phyloP scores from a whole-genome alignment of 257 asterid species.

The Nicotiana paniculata region DNA sequence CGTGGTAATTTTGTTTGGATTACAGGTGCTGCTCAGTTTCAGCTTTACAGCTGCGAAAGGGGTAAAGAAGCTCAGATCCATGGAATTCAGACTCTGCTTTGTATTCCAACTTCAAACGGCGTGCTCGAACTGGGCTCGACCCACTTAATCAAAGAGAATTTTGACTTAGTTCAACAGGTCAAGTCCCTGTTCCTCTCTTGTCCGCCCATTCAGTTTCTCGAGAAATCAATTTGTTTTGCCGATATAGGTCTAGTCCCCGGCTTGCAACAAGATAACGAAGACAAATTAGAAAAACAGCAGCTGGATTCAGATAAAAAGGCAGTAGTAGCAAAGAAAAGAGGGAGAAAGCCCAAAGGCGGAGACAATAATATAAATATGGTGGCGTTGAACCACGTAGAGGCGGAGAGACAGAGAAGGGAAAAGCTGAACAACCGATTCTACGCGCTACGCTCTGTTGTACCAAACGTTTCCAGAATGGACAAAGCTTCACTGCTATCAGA shows the following conservation, averaged over 20 bases:
- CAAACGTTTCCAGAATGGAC: slow-evolving; percentile 75
- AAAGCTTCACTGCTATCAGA: slow-evolving; percentile 73
- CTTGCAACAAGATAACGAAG: neutral
- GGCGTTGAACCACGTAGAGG: slow-evolving; percentile 64
- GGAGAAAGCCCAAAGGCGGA: slow-evolving; percentile 39
- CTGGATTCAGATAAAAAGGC: slow-evolving; percentile 27
- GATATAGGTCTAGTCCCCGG: slow-evolving; percentile 16
- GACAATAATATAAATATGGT: neutral
- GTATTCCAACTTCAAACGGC: slow-evolving; percentile 53
- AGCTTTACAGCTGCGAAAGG: slow-evolving; percentile 54
- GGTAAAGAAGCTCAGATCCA: slow-evolving; percentile 67
- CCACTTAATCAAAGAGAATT: slow-evolving; percentile 39
- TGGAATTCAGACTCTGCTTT: slow-evolving; percentile 62
- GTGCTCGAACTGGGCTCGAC: slow-evolving; percentile 68
- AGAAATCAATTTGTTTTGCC: slow-evolving; percentile 13
- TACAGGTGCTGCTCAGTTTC: slow-evolving; percentile 47
- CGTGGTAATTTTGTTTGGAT: slow-evolving; percentile 60
- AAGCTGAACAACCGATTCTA: slow-evolving; percentile 79
- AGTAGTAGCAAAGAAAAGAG: slow-evolving; percentile 42
- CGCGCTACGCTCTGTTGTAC: slow-evolving; percentile 76
- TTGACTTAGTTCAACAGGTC: slow-evolving; percentile 43
- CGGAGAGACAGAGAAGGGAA: slow-evolving; percentile 88
- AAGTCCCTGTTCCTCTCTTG: slow-evolving; percentile 33
- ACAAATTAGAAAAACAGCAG: neutral
- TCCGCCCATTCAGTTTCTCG: neutral